A percentile compares a stretch with the other conserved stretches of the same genome.
These are phyloP conservation scores for Ceratobasidium theobromae DNA, from an alignment of 1,284 basidiomycete genomes.

Conservation along the genomic window DNA sequence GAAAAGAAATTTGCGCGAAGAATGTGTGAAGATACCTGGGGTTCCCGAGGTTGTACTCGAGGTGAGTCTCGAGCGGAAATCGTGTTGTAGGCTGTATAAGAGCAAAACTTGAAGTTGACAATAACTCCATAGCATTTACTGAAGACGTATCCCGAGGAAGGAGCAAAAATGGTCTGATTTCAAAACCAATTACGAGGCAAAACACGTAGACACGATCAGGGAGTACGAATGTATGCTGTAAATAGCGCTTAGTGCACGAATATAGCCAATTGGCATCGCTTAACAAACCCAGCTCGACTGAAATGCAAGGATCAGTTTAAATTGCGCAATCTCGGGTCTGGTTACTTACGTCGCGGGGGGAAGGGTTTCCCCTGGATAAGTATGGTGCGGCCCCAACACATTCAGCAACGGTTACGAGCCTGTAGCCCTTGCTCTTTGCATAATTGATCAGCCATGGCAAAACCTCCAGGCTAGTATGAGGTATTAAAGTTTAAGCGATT, in stretches of 20 bases:
- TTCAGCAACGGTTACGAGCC: slow-evolving; percentile 36
- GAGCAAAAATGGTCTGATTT: too few relatives aligned
- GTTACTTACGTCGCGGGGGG: slow-evolving; percentile 19
- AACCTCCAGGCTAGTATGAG: slow-evolving; percentile 3
- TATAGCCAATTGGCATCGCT: too few relatives aligned
- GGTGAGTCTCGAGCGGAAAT: not conserved
- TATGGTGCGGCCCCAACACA: slow-evolving; percentile 19
- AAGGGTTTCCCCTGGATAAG: slow-evolving; percentile 1
- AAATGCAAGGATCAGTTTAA: too few relatives aligned
- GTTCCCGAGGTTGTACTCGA: slow-evolving; percentile 19
- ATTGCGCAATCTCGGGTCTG: too few relatives aligned
- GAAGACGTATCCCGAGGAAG: too few relatives aligned
- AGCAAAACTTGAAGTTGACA: not conserved
- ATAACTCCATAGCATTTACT: not conserved
- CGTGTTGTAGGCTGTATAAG: not conserved
- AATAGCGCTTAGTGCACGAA: too few relatives aligned
- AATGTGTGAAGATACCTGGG: slow-evolving; percentile 58
- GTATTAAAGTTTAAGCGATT: too few relatives aligned
- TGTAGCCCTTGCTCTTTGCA: slow-evolving; percentile 34
- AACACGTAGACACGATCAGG: too few relatives aligned
- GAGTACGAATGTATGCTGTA: too few relatives aligned
- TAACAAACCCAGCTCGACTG: slow-evolving; percentile 25
- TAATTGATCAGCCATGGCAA: slow-evolving; percentile 34
- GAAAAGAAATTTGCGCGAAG: slow-evolving; percentile 60
- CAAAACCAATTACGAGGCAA: too few relatives aligned